Evolutionary conservation across 306 rosid genomes (phyloP).

Genomic region (Cercis canadensis): DNA sequence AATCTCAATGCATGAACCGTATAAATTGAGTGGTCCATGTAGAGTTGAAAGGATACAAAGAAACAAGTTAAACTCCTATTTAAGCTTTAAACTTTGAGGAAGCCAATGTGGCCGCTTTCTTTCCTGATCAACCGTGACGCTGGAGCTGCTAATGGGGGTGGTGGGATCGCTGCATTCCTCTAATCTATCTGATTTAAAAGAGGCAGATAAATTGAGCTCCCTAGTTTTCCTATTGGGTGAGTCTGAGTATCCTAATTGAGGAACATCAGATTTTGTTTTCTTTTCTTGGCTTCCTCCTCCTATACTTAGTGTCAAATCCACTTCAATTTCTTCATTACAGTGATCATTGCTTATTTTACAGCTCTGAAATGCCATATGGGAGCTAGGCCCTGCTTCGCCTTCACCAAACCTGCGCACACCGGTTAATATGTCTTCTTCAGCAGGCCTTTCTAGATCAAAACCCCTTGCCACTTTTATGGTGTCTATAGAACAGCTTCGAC

Average conservation of each 20-base stretch:
- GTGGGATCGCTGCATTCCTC: slow-evolving; percentile 73
- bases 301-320: slow-evolving; percentile 88
- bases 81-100: slow-evolving; percentile 73
- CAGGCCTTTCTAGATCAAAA: slow-evolving; percentile 79
- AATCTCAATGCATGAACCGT: slow-evolving; percentile 58
- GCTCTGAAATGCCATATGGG: slow-evolving; percentile 38
- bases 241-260: slow-evolving; percentile 34
- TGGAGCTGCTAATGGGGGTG: slow-evolving; percentile 79
- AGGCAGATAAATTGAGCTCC: slow-evolving; percentile 58
- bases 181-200: slow-evolving; percentile 75
- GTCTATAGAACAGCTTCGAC: slow-evolving; percentile 84
- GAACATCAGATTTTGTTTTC: slow-evolving; percentile 48
- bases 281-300: slow-evolving; percentile 63
- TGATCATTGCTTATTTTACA: slow-evolving; percentile 46
- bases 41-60: slow-evolving; percentile 42
- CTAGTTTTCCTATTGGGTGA: slow-evolving; percentile 43
- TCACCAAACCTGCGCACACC: slow-evolving; percentile 46
- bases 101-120: slow-evolving; percentile 77
- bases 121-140: slow-evolving; percentile 73
- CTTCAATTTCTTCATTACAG: slow-evolving; percentile 65
- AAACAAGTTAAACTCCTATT: slow-evolving; percentile 54
- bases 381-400: slow-evolving; percentile 60
- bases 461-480: slow-evolving; percentile 59
- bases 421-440: slow-evolving; percentile 54
- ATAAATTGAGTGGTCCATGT: slow-evolving; percentile 48